phyloP scores from a whole-genome alignment of 305 asterid species.

The Rubia peregrina region DNA sequence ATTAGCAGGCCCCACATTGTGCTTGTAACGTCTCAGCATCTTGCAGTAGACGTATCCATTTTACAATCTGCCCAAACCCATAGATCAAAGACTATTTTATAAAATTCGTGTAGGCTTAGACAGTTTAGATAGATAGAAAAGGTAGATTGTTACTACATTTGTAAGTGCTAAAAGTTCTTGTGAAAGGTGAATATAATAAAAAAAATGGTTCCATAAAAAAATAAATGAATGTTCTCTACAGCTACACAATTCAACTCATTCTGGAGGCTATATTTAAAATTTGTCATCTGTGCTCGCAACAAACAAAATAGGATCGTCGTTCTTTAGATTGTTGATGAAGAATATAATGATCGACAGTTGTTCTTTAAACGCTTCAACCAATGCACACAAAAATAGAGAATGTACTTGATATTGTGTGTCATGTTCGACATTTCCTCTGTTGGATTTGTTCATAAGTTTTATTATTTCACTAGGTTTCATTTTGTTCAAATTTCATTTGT shows the following conservation, averaged over 20 bases:
- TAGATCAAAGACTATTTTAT: neutral
- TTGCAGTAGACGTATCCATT: too few relatives aligned
- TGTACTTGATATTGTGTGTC: neutral
- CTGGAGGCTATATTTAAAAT: neutral
- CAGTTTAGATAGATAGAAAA: neutral
- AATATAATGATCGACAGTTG: neutral
- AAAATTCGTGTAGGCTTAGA: neutral
- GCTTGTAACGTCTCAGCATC: too few relatives aligned
- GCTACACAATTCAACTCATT: neutral
- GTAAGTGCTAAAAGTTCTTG: neutral
- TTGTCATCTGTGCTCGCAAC: neutral
- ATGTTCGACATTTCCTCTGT: neutral
- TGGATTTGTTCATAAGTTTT: neutral
- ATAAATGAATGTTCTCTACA: neutral
- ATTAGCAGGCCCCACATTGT: too few relatives aligned
- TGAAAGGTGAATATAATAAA: neutral
- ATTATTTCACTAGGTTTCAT: neutral
- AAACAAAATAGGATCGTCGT: neutral
- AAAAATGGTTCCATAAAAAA: neutral
- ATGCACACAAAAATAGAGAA: too few relatives aligned
- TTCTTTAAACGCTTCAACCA: too few relatives aligned
- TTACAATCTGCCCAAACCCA: neutral
- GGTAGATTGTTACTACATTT: neutral
- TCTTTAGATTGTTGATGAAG: neutral
- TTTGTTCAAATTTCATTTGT: neutral